Evolutionary conservation across 2,329 filamentous ascomycete species (phyloP).

Genomic region (Diaporthe ilicicola): DNA sequence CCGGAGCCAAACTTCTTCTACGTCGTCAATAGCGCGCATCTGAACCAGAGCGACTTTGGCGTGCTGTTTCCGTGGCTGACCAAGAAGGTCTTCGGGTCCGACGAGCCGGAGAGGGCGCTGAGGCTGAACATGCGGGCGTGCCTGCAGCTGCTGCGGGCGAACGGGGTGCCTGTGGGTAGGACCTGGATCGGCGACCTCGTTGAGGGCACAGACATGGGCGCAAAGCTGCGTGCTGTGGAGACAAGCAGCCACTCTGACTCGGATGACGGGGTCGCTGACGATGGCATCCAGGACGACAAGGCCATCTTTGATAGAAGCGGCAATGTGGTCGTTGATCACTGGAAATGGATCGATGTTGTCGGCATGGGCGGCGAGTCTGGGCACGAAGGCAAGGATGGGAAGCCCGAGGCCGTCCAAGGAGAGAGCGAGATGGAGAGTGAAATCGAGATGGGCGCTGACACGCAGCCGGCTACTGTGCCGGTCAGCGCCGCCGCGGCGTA

Average conservation of each 20-base stretch:
- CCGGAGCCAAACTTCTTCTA: slow-evolving; percentile 77
- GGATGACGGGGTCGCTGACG: slow-evolving; percentile 38
- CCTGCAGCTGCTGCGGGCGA: slow-evolving; percentile 63
- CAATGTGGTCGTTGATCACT: slow-evolving; percentile 50
- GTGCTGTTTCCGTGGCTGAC: slow-evolving; percentile 80
- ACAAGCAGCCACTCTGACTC: slow-evolving; percentile 17
- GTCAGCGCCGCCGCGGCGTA: background rate
- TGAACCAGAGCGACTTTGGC: slow-evolving; percentile 86
- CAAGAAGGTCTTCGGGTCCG: slow-evolving; percentile 64
- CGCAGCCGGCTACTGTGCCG: background rate
- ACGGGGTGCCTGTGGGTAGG: slow-evolving; percentile 56
- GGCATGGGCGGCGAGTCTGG: slow-evolving; percentile 52
- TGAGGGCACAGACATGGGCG: slow-evolving; percentile 53
- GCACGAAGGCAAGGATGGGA: slow-evolving; percentile 33
- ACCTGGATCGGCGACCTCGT: slow-evolving; percentile 60
- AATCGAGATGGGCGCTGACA: slow-evolving; percentile 40
- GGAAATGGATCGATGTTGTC: slow-evolving; percentile 62
- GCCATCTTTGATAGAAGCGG: slow-evolving; percentile 58
- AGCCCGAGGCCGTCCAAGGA: slow-evolving; percentile 35
- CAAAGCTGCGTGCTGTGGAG: slow-evolving; percentile 40
- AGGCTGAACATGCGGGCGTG: slow-evolving; percentile 67
- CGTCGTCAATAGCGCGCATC: slow-evolving; percentile 76
- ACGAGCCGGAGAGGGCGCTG: slow-evolving; percentile 66
- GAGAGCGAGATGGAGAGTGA: slow-evolving; percentile 47
- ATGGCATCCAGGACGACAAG: slow-evolving; percentile 56